A percentile compares a stretch with the other conserved stretches of the same genome.
Evolutionary conservation across 495 filamentous ascomycete genomes (phyloP).

Genomic region (Jackrogersella multiformis): DNA sequence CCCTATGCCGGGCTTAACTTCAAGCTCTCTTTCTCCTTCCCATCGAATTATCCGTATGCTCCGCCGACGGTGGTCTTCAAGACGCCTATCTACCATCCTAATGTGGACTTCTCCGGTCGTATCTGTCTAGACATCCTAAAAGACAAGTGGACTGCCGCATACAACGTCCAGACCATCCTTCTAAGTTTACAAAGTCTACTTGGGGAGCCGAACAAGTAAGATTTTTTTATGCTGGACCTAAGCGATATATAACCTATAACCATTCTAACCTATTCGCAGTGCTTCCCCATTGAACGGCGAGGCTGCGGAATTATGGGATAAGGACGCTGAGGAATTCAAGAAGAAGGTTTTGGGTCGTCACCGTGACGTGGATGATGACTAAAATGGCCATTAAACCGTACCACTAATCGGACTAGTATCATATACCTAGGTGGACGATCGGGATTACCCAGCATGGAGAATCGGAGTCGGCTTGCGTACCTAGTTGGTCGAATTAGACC

Average conservation of each 20-base stretch:
- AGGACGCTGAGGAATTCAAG: slow-evolving; percentile 87
- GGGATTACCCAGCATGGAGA: slow-evolving; percentile 44
- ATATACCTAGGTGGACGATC: slow-evolving; percentile 23
- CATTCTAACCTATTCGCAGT: slow-evolving; percentile 56
- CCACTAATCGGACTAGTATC: slow-evolving; percentile 8
- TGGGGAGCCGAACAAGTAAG: slow-evolving; percentile 97
- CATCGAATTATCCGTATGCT: slow-evolving; percentile 90
- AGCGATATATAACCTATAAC: neutral
- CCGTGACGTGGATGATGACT: slow-evolving; percentile 66
- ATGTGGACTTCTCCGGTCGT: slow-evolving; percentile 90
- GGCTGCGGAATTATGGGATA: slow-evolving; percentile 95
- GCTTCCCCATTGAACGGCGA: slow-evolving; percentile 95
- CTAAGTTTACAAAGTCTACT: slow-evolving; percentile 94
- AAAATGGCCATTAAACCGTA: slow-evolving; percentile 36
- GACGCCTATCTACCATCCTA: slow-evolving; percentile 93
- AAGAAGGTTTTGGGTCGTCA: slow-evolving; percentile 67
- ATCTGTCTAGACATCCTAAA: slow-evolving; percentile 98
- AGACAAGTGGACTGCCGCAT: slow-evolving; percentile 95
- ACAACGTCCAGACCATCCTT: slow-evolving; percentile 92
- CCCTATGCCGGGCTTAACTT: slow-evolving; percentile 89
- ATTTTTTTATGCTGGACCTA: neutral
- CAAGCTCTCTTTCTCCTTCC: slow-evolving; percentile 93
- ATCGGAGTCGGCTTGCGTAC: slow-evolving; percentile 51
- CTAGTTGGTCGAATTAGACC: slow-evolving; percentile 17
- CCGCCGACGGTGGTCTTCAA: slow-evolving; percentile 94